These are phyloP conservation scores for Calonectria pauciramosa DNA, from an alignment of 2,329 filamentous ascomycete genomes.

Conservation along the genomic window DNA sequence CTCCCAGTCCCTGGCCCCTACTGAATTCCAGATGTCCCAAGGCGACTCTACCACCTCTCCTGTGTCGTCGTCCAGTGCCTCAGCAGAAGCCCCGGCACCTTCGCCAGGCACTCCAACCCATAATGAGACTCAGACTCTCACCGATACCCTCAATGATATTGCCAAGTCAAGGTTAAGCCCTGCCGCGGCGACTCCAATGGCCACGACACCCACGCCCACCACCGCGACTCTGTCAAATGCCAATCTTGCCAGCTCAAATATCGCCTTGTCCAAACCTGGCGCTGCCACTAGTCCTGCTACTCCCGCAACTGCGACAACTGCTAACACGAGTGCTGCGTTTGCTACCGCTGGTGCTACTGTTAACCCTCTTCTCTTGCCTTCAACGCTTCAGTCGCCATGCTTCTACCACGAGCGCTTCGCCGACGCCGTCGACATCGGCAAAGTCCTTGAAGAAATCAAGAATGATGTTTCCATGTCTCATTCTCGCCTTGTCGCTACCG, in stretches of 20 bases:
- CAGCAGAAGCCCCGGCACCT: not conserved
- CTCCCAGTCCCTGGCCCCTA: constrained; percentile 48
- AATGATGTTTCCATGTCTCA: constrained; percentile 92
- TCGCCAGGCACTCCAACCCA: constrained; percentile 12
- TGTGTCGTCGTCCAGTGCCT: not conserved
- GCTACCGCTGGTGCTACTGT: constrained; percentile 20
- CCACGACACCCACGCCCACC: constrained; percentile 37
- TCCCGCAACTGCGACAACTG: not conserved
- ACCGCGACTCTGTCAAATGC: constrained; percentile 32
- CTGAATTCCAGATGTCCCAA: not conserved
- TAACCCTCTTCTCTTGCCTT: constrained; percentile 35
- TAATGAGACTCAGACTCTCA: constrained; percentile 68
- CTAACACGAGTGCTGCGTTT: not conserved
- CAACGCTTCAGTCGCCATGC: constrained; percentile 87
- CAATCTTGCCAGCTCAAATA: constrained; percentile 21
- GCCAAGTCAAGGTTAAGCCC: constrained; percentile 56
- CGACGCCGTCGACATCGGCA: constrained; percentile 94
- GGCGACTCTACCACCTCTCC: not conserved
- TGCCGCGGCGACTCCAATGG: constrained; percentile 33
- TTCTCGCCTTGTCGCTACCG: constrained; percentile 93
- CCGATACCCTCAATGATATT: constrained; percentile 70
- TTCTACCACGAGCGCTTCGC: constrained; percentile 99
- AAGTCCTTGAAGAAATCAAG: constrained; percentile 93
- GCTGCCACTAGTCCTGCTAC: constrained; percentile 7
- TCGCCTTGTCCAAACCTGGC: constrained; percentile 21